These are phyloP conservation scores for Jamesozyma rosinii DNA, from an alignment of 805 yeast genomes.

Conservation along the genomic window DNA sequence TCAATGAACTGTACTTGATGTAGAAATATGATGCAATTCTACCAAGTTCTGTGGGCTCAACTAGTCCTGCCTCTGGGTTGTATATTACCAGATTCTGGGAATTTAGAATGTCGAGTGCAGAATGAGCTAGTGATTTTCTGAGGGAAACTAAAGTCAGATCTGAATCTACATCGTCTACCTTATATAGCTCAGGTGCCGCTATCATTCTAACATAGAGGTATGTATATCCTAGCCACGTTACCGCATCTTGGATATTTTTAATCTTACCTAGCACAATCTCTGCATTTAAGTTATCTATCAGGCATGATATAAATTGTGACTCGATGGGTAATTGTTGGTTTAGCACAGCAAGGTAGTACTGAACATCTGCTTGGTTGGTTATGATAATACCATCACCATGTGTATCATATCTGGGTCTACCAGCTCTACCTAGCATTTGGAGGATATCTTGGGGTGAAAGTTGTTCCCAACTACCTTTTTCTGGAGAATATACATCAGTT, in stretches of 20 bases:
- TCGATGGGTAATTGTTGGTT: slow-evolving; percentile 91
- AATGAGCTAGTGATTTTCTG: slow-evolving; percentile 61
- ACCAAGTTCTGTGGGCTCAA: slow-evolving; percentile 63
- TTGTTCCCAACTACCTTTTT: slow-evolving; percentile 79
- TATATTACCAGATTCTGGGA: slow-evolving; percentile 53
- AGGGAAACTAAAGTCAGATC: slow-evolving; percentile 43
- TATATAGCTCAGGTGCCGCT: slow-evolving; percentile 62
- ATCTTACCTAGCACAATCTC: slow-evolving; percentile 73
- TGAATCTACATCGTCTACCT: slow-evolving; percentile 42
- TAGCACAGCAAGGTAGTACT: slow-evolving; percentile 80
- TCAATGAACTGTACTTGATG: slow-evolving; percentile 66
- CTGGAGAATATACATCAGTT: slow-evolving; percentile 88
- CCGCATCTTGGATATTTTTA: slow-evolving; percentile 51
- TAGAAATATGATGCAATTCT: slow-evolving; percentile 80
- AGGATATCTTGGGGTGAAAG: slow-evolving; percentile 90
- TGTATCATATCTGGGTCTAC: slow-evolving; percentile 88
- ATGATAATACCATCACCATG: slow-evolving; percentile 91
- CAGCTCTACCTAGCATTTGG: slow-evolving; percentile 98
- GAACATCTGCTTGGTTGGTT: slow-evolving; percentile 76
- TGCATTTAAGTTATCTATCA: slow-evolving; percentile 76
- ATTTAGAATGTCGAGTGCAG: slow-evolving; percentile 57
- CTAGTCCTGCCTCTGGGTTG: slow-evolving; percentile 39
- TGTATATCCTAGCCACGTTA: slow-evolving; percentile 70
- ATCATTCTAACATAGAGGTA: slow-evolving; percentile 75
- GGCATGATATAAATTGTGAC: slow-evolving; percentile 63